Percentiles rank a stretch among this genome's conserved stretches.
Conservation (phyloP, 1,284 basidiomycete species). For the Baeospora myosura region DNA sequence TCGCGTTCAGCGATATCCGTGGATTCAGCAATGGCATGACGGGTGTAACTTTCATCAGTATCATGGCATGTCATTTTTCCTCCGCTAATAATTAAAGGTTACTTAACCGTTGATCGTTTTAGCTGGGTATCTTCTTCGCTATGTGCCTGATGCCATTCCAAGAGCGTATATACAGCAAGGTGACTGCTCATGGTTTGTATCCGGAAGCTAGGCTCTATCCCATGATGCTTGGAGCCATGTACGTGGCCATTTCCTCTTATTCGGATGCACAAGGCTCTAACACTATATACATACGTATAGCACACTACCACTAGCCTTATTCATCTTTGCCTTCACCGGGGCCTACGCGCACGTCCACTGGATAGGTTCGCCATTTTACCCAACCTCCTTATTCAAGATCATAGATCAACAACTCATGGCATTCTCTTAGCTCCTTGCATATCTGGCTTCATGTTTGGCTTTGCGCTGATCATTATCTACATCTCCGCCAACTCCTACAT, state of each 20-base stretch:
- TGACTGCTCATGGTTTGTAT: slow-evolving; percentile 32
- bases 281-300: slow-evolving; percentile 15
- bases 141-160: slow-evolving; percentile 26
- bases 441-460: slow-evolving; percentile 29
- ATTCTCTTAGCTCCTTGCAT: slow-evolving; percentile 24
- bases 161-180: slow-evolving; percentile 25
- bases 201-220: slow-evolving; percentile 48
- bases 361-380: slow-evolving; percentile 20
- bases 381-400: not conserved
- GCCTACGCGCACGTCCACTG: slow-evolving; percentile 29
- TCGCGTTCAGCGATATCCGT: slow-evolving; percentile 30
- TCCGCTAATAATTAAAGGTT: too few relatives aligned
- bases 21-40: slow-evolving; percentile 37
- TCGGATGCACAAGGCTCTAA: too few relatives aligned
- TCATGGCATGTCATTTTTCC: slow-evolving; percentile 26
- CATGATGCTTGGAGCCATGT: slow-evolving; percentile 39
- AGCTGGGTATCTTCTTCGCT: slow-evolving; percentile 30
- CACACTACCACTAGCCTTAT: slow-evolving; percentile 27
- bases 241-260: slow-evolving; percentile 25
- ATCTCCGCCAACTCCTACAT: slow-evolving; percentile 37
- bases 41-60: slow-evolving; percentile 44
- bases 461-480: slow-evolving; percentile 34
- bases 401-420: not conserved
- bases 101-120: slow-evolving; percentile 9
- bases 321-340: slow-evolving; percentile 43